Percentiles rank a stretch among this genome's conserved stretches.
phyloP scores from a whole-genome alignment of 441 rosid genomes.

The Raphanus hybrid region DNA sequence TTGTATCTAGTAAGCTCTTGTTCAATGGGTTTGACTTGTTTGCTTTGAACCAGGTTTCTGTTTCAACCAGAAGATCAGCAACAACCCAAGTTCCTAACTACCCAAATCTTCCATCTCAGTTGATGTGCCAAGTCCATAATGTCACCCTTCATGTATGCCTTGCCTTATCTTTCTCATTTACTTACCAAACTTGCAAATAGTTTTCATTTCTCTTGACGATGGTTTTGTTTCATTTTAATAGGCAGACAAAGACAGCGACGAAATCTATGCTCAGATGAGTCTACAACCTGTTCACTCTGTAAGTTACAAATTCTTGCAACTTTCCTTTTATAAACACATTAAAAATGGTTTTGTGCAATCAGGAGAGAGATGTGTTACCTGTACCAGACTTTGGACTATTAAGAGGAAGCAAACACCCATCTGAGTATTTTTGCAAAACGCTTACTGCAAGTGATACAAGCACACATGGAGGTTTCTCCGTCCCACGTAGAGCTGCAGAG shows the following conservation, averaged over 20 bases:
- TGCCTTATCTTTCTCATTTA: conserved; percentile 1
- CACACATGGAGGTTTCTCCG: too few species aligned
- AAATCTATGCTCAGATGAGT: conserved; percentile 95
- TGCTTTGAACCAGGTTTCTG: conserved; percentile 52
- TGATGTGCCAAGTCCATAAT: conserved; percentile 96
- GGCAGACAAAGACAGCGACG: conserved; percentile 96
- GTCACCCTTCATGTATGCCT: conserved; percentile 79
- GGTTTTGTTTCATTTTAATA: conserved; percentile 30
- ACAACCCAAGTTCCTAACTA: conserved; percentile 92
- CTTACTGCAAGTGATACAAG: too few species aligned
- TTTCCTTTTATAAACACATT: background rate
- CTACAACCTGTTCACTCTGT: conserved; percentile 92
- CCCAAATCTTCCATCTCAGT: conserved; percentile 91
- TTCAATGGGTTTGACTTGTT: background rate
- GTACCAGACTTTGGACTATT: too few species aligned
- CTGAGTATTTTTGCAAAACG: too few species aligned
- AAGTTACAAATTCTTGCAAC: conserved; percentile 40
- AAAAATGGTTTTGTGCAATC: background rate
- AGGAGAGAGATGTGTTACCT: too few species aligned
- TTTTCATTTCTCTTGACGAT: too few species aligned
- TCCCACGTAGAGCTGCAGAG: too few species aligned
- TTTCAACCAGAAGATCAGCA: conserved; percentile 59
- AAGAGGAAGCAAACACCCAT: too few species aligned
- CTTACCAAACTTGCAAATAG: background rate
- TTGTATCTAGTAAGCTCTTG: background rate